phyloP scores from a whole-genome alignment of 352 stramenopile species.

The Globisporangium polare region DNA sequence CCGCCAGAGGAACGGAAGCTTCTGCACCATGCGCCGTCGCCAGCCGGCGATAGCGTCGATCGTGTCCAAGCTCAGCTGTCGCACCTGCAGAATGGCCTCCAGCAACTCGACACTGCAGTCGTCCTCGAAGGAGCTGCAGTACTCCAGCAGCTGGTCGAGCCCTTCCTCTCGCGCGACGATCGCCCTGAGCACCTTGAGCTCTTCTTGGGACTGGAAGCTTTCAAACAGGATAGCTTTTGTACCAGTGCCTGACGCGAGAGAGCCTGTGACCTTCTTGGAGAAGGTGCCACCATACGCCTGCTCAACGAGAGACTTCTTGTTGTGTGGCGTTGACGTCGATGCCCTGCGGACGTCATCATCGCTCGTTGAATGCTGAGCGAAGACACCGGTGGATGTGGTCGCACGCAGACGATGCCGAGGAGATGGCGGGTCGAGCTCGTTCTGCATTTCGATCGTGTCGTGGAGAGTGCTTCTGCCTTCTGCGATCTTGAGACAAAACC shows the following conservation, averaged over 20 bases:
- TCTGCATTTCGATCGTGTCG: not conserved
- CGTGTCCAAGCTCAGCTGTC: constrained; percentile 39
- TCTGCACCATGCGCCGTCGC: constrained; percentile 56
- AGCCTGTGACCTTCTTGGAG: not conserved
- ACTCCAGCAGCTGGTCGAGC: constrained; percentile 44
- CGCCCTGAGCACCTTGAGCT: constrained; percentile 54
- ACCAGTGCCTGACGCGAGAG: not conserved
- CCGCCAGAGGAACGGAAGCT: constrained; percentile 54
- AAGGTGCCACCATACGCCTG: not conserved
- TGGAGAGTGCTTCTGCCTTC: not conserved
- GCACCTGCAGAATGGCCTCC: constrained; percentile 43
- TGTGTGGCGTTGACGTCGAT: not conserved
- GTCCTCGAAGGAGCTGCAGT: constrained; percentile 47
- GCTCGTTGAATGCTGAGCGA: not conserved
- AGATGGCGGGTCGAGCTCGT: not conserved
- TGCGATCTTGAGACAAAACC: not conserved
- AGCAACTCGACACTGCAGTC: constrained; percentile 42
- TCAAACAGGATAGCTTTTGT: constrained; percentile 52
- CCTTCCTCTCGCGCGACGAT: constrained; percentile 62
- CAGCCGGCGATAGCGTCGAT: constrained; percentile 59
- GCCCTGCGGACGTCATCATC: not conserved
- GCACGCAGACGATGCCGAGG: not conserved
- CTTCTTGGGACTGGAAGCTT: constrained; percentile 48
- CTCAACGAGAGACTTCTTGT: not conserved
- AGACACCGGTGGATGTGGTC: not conserved